Evolutionary conservation across 345 rosid genomes (phyloP).

Genomic region (Citrus sp.): DNA sequence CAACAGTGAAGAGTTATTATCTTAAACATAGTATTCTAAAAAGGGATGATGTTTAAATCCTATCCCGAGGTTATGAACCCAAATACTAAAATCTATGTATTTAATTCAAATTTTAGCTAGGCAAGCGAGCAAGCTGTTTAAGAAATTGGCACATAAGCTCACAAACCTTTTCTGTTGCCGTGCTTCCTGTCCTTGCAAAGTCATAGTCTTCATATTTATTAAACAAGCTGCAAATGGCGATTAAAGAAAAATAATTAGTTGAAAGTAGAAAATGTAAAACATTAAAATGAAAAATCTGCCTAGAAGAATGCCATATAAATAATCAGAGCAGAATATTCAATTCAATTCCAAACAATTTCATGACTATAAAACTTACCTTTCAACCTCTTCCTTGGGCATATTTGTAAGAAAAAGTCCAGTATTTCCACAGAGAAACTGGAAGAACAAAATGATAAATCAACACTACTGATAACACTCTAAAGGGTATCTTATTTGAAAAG

Average conservation of each 20-base stretch:
- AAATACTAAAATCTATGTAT: background rate
- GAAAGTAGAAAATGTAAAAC: background rate
- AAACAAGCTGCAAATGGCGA: constrained; percentile 51
- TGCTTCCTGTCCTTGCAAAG: constrained; percentile 86
- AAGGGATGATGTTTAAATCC: background rate
- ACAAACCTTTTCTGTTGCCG: constrained; percentile 65
- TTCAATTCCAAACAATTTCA: background rate
- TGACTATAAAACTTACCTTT: constrained; percentile 43
- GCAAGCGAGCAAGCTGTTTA: background rate
- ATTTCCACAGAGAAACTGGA: constrained; percentile 71
- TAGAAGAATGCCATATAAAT: background rate
- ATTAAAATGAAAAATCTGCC: background rate
- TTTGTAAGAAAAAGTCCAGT: constrained; percentile 79
- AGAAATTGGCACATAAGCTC: background rate
- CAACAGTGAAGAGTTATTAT: background rate
- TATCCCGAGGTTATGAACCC: background rate
- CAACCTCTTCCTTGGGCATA: constrained; percentile 79
- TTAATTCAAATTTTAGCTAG: background rate
- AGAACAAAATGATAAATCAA: constrained; percentile 7
- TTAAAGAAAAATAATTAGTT: background rate
- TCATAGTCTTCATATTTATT: constrained; percentile 73
- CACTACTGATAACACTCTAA: background rate
- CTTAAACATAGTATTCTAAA: background rate
- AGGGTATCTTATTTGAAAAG: background rate
- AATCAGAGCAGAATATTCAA: background rate